Evolutionary conservation across 352 stramenopile genomes (phyloP), one percentile per base, ranked within the genome.

Genomic region (Globisporangium middletonii): DNA sequence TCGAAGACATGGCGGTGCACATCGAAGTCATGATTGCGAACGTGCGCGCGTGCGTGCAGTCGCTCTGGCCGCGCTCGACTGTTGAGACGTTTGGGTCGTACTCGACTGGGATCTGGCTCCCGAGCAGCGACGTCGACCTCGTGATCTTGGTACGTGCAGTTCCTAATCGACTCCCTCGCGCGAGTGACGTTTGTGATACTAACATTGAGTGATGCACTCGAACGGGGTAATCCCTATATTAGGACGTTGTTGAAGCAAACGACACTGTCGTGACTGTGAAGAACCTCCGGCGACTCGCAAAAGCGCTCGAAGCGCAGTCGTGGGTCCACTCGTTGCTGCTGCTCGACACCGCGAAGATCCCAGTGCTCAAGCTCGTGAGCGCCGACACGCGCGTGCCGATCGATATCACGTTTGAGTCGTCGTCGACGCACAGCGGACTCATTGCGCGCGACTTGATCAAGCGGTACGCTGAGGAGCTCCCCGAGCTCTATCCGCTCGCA

Each of bases 1-100:
- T 95, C 45, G 75, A 80, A 27, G 69, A 63, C 16, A 91, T 95
- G 85, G 73, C 76, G 6, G 70, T 93, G 27, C 77, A 90, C 63
- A 92, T 95, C 53, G 85, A 93, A 57, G 64, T 88, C 55, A 92
- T 89, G 70, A 93, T 95, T 46, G 59, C 71, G 11, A 86, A 92
- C 55, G 85, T 95, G 23, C 69, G 77, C 12, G 51, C 56, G 33
- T 86, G 83, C 44, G 85, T 93, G 18, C 59, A 73, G 51, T 69
- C 80, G 45, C 62, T 95, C 12, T 95, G 85, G 85, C 72, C 80
- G 6, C 69, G 83, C 54, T 84, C 85, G 15, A 77, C 71, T 18
- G 80, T 95, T 18, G 85, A 95, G 55, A 86, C 82, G 0, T 95
- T 90, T 53, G 85, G 85, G 2, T 93, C 83, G 23, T 95, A 93